Evolutionary conservation across 2,329 filamentous ascomycete genomes (phyloP), one percentile per base, ranked within the genome.

Genomic region (Fusarium chaquense): DNA sequence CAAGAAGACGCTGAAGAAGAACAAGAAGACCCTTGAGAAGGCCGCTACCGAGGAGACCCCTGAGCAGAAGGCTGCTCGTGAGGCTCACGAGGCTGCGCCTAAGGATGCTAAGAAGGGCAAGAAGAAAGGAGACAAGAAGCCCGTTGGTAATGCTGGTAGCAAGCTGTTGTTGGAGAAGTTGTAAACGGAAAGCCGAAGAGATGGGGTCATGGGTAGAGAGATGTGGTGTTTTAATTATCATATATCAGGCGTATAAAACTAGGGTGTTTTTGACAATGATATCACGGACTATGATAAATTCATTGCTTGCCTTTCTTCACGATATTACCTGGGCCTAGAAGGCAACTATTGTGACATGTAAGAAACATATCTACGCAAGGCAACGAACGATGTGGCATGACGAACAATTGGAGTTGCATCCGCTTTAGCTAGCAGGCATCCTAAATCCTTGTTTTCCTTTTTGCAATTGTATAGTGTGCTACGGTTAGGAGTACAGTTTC

Each of bases 1-100:
- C 54, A 83, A 90, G 76, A 89, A 90, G 78, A 87, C 84, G 16
- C 81, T 98, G 72, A 91, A 89, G 82, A 91, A 91, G 82, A 88
- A 90, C 72, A 92, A 89, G 83, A 90, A 91, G 81, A 81, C 83
- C 64, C 82, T 97, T 59, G 84, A 93, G 76, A 89, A 87, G 77
- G 90, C 91, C 12, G 89, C 91, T 3, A 85, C 79, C 46, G 86
- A 86, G 74, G 87, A 85, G 81, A 89, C 82, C 22, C 76, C 80
- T 7, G 84, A 85, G 75, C 87, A 87, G 77, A 85, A 83, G 76
- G 81, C 80, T 1, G 83, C 78, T 74, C 85, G 82, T 50, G 84
- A 84, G 71, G 85, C 83, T 35, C 84, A 83, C 44, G 83, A 81
- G 54, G 79, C 81, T 43, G 79, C 80, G 33, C 69, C 82, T 69